phyloP scores from a whole-genome alignment of 202 grass and related monocot species.

The Schoenoplectus triqueter region DNA sequence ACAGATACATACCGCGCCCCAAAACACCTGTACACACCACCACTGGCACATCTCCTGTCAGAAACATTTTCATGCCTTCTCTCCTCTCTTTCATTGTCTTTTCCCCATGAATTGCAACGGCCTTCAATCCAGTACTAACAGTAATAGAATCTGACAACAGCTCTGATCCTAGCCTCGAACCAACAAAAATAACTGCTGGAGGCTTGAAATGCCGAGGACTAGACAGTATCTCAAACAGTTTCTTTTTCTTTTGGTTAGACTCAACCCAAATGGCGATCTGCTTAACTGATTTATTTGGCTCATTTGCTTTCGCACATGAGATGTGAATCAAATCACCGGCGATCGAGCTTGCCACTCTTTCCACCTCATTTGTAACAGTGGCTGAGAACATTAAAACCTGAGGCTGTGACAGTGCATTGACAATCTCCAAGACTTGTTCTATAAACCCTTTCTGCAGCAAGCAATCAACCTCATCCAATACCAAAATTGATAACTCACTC shows the following conservation, averaged over 20 bases:
- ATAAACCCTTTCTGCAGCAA: conserved; percentile 46
- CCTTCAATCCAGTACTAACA: conserved; percentile 67
- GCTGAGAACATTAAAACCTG: conserved; percentile 80
- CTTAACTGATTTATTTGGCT: conserved; percentile 77
- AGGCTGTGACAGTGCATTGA: conserved; percentile 49
- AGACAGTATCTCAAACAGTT: conserved; percentile 87
- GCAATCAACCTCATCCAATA: conserved; percentile 80
- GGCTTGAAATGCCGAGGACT: conserved; percentile 82
- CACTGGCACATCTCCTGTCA: conserved; percentile 74
- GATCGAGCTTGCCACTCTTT: conserved; percentile 63
- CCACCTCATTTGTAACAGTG: conserved; percentile 68
- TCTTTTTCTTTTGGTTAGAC: conserved; percentile 92
- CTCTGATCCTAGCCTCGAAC: conserved; percentile 76
- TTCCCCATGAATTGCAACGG: conserved; percentile 89
- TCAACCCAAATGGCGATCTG: conserved; percentile 93
- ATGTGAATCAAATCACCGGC: conserved; percentile 41
- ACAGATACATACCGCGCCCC: conserved; percentile 83
- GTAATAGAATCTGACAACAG: conserved; percentile 84
- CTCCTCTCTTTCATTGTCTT: conserved; percentile 87
- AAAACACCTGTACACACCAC: conserved; percentile 81
- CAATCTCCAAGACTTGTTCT: conserved; percentile 58
- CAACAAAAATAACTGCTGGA: conserved; percentile 86
- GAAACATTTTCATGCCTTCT: conserved; percentile 75
- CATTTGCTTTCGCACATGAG: conserved; percentile 64
- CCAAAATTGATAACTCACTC: conserved; percentile 50